Percentiles rank a stretch among this genome's conserved stretches.
Conservation (phyloP, 768 basidiomycete species). For the Leccinum pellstonianum region DNA sequence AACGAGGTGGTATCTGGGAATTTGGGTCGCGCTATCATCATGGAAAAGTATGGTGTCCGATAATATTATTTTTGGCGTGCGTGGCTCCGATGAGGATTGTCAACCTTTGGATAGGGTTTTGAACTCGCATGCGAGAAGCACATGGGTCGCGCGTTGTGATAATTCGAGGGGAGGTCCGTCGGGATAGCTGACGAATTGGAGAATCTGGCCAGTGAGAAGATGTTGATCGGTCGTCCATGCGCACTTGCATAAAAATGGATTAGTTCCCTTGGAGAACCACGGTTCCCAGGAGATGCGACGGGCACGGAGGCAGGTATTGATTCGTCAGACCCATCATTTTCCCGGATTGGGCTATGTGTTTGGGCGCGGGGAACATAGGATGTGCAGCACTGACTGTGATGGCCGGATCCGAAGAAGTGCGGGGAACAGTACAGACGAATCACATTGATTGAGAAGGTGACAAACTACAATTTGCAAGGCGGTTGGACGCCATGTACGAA, state of each 20-base stretch:
- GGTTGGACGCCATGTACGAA: not conserved
- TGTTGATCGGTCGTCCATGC: not conserved
- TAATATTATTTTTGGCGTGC: not conserved
- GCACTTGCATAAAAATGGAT: not conserved
- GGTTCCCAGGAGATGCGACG: not conserved
- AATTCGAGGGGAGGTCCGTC: constrained; percentile 7
- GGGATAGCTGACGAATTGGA: not conserved
- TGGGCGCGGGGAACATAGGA: constrained; percentile 1
- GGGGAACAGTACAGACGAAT: not conserved
- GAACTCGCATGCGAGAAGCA: constrained; percentile 12
- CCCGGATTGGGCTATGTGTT: not conserved
- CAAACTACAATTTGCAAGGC: not conserved
- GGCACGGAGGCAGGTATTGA: not conserved
- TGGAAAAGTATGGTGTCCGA: not conserved
- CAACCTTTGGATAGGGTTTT: constrained; percentile 15
- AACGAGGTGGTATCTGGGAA: constrained; percentile 7
- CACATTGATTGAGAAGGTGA: not conserved
- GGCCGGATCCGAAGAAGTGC: not conserved
- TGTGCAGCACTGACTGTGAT: not conserved
- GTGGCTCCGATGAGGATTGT: not conserved
- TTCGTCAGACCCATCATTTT: not conserved
- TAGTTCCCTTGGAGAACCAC: not conserved
- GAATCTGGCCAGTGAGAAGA: constrained; percentile 1
- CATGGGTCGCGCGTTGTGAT: not conserved
- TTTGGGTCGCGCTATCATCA: not conserved